Evolutionary conservation across 164 flowering plant genomes (phyloP).

Genomic region (Paratinospora sagittata): DNA sequence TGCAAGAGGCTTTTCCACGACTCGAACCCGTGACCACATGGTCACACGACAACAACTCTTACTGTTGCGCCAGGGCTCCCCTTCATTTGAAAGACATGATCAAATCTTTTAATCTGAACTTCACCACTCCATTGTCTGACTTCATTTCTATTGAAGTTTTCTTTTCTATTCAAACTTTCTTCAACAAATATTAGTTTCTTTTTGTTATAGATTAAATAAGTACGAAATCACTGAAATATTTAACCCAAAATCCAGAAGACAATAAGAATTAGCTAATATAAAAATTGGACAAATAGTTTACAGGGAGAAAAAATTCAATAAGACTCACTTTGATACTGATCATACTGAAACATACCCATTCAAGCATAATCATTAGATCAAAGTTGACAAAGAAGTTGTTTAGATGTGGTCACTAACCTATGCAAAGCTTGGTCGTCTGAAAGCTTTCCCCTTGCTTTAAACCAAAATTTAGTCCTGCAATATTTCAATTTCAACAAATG

Average conservation of each 20-base stretch:
- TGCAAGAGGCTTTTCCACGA: too few species aligned
- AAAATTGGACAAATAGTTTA: background rate
- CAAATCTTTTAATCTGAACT: too few species aligned
- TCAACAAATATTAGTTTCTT: too few species aligned
- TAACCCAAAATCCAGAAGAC: background rate
- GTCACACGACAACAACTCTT: too few species aligned
- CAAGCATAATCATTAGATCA: background rate
- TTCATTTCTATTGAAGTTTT: too few species aligned
- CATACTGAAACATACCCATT: background rate
- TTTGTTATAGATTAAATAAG: background rate
- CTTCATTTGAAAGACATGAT: background rate
- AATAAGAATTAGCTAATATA: background rate
- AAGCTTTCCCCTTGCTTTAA: constrained; percentile 78
- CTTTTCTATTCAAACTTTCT: too few species aligned
- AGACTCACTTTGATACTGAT: background rate
- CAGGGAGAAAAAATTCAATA: background rate
- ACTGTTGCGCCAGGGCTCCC: too few species aligned
- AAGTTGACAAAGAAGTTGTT: background rate
- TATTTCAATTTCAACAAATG: background rate
- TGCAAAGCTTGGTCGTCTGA: constrained; percentile 96
- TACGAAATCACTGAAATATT: background rate
- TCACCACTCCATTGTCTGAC: too few species aligned
- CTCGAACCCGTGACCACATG: too few species aligned
- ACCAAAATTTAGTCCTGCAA: constrained; percentile 81
- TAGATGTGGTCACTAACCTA: constrained; percentile 40